phyloP scores from a whole-genome alignment of 2,329 filamentous ascomycete species.

The Cryphonectria naterciae region DNA sequence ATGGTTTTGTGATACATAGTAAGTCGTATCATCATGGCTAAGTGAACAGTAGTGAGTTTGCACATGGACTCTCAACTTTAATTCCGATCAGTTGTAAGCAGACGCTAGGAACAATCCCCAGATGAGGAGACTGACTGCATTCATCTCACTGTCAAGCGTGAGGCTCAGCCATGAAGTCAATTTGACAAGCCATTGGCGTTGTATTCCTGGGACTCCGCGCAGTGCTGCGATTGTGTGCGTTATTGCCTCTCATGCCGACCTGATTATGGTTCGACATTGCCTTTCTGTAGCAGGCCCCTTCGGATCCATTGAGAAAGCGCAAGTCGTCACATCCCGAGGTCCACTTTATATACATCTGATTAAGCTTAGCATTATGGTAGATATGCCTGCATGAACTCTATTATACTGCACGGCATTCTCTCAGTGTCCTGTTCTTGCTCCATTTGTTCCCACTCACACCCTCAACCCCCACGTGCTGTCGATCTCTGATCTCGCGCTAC shows the following conservation, averaged over 20 bases:
- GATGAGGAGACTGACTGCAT: neutral
- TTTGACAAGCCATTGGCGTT: neutral
- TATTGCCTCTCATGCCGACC: neutral
- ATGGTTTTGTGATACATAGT: no score
- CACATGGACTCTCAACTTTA: neutral
- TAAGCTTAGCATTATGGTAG: no score
- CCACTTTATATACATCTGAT: no score
- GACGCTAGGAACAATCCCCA: neutral
- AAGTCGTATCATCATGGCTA: neutral
- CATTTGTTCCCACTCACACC: neutral
- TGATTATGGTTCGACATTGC: no score
- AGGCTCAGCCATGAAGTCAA: neutral
- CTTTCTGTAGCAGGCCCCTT: neutral
- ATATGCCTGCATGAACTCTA: neutral
- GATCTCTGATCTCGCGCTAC: neutral
- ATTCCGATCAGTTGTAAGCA: neutral
- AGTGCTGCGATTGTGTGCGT: neutral
- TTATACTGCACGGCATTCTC: neutral
- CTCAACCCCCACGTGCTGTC: neutral
- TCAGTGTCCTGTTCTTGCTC: no score
- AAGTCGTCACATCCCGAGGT: neutral
- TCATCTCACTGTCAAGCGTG: neutral
- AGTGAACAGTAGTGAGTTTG: neutral
- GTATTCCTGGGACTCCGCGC: neutral
- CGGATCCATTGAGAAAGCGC: neutral